Base-by-base conservation (phyloP, 202 grass and related monocot species). In the Bolboschoenoplectus hybrid region DNA sequence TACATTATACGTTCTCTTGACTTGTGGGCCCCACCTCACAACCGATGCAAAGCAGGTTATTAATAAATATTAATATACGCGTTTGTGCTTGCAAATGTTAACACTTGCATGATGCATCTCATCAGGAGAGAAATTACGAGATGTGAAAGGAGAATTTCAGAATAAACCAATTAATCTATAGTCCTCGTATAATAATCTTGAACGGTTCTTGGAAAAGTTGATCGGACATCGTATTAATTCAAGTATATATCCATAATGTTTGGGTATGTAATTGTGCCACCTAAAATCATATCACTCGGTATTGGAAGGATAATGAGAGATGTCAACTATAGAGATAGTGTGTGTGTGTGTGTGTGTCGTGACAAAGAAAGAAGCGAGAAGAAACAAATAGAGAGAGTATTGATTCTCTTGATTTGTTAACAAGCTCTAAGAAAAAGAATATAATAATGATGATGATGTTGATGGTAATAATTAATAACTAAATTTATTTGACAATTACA, bases 21-120 rank as follows among this genome's bases (percentile, higher is more conserved):
- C 5, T 36, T 53, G 49, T 55, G 20, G 20, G 49, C 9, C 12
- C 47, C 32, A 16, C 6, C 20, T 16, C 0, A 55, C 2, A 47
- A 72, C 9, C 47, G 41, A 58, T 55, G 55, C 3, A 75, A 10
- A 51, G 9, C 39, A 57, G 0, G 13, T 78, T 78, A 78, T 78
- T 17, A 78, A 56, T 78, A 56, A 40, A 78, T 78, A 78, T 78
- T 17, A 78, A 56, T 78, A 56, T 57, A 78, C 74, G 51, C 51
- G 34, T 78, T 78, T 78, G 11, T 56, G 51, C 13, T 39, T 38
- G 32, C 32, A 56, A 78, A 57, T 17, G 12, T 55, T 57, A 51
- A 78, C 40, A 57, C 13, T 57, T 40, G 50, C 32, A 26, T 26
- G 26, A 26, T 26, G 26, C 26, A 39, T n/a, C 32, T 51, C 26